A percentile compares a stretch with the other conserved stretches of the same genome.
These are phyloP conservation scores for Wickerhamomyces pijperi DNA, from an alignment of 805 yeast species.

Conservation along the genomic window DNA sequence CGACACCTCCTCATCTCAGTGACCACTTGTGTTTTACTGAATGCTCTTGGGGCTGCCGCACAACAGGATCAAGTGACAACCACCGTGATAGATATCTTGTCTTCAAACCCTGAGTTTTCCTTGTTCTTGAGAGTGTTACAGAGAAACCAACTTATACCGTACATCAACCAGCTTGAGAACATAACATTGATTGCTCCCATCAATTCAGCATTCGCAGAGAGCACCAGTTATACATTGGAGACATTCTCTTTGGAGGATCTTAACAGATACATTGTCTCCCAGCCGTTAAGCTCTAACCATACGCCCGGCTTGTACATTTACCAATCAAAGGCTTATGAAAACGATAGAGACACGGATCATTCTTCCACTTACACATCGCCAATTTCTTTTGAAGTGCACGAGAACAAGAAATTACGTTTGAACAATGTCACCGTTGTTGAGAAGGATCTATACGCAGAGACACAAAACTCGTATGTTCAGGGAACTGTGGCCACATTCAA, in stretches of 20 bases:
- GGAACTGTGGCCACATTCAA: slow-evolving; percentile 42
- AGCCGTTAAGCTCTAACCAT: slow-evolving; percentile 5
- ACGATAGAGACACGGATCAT: slow-evolving; percentile 5
- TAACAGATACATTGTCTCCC: slow-evolving; percentile 7
- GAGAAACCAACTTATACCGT: slow-evolving; percentile 48
- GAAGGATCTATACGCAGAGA: slow-evolving; percentile 44
- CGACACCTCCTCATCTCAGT: too few species aligned
- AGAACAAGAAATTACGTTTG: slow-evolving; percentile 18
- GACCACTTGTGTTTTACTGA: too few species aligned
- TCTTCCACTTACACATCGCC: slow-evolving; percentile 17
- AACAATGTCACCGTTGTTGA: slow-evolving; percentile 42
- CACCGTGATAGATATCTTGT: slow-evolving; percentile 58
- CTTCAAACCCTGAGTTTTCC: slow-evolving; percentile 58
- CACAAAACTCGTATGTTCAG: slow-evolving; percentile 57
- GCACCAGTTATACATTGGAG: slow-evolving; percentile 6
- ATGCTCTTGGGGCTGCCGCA: not conserved
- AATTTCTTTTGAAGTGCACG: slow-evolving; percentile 14
- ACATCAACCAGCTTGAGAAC: slow-evolving; percentile 44
- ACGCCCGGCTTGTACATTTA: slow-evolving; percentile 8
- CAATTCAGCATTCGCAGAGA: slow-evolving; percentile 69
- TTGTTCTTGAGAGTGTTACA: slow-evolving; percentile 52
- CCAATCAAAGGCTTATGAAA: slow-evolving; percentile 4
- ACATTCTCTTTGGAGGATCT: slow-evolving; percentile 6
- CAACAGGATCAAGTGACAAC: slow-evolving; percentile 13
- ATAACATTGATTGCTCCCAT: slow-evolving; percentile 74